A percentile compares a stretch with the other conserved stretches of the same genome.
Conservation (phyloP, 805 yeast species). For the Nakazawaea pomicola region DNA sequence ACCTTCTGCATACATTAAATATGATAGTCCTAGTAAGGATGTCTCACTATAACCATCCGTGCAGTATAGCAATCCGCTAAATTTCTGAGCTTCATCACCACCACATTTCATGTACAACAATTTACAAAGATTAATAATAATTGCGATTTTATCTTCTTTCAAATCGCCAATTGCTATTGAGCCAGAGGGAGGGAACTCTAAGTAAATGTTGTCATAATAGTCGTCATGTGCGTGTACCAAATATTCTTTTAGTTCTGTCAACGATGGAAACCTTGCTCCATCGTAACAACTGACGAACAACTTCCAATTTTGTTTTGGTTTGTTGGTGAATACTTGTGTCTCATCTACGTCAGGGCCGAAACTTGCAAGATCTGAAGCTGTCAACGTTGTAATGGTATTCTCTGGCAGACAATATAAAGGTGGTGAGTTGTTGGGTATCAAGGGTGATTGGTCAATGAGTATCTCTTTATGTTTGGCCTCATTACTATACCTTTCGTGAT, state of each 20-base stretch:
- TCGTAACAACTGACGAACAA: conserved; percentile 56
- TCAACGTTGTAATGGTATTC: conserved; percentile 44
- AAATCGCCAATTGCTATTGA: conserved; percentile 73
- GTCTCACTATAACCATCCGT: conserved; percentile 93
- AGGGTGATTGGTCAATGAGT: conserved; percentile 4
- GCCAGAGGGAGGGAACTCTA: conserved; percentile 85
- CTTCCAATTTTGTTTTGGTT: conserved; percentile 52
- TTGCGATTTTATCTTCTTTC: conserved; percentile 52
- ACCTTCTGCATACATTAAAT: conserved; percentile 63
- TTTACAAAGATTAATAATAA: conserved; percentile 67
- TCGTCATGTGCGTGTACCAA: conserved; percentile 15
- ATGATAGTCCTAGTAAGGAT: conserved; percentile 68
- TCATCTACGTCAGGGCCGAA: conserved; percentile 16
- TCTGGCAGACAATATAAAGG: conserved; percentile 41
- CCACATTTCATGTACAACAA: conserved; percentile 44
- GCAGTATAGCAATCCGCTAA: conserved; percentile 62
- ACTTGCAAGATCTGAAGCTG: conserved; percentile 23
- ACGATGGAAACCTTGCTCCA: conserved; percentile 49
- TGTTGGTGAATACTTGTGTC: conserved; percentile 34
- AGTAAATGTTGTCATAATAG: conserved; percentile 20
- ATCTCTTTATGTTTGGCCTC: neutral
- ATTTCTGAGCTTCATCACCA: conserved; percentile 15
- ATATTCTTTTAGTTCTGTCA: conserved; percentile 28
- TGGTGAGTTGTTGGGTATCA: conserved; percentile 21
- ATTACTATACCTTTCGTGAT: neutral